Evolutionary conservation across 257 asterid species (phyloP).

Genomic region (Solanum pinnatisectum): DNA sequence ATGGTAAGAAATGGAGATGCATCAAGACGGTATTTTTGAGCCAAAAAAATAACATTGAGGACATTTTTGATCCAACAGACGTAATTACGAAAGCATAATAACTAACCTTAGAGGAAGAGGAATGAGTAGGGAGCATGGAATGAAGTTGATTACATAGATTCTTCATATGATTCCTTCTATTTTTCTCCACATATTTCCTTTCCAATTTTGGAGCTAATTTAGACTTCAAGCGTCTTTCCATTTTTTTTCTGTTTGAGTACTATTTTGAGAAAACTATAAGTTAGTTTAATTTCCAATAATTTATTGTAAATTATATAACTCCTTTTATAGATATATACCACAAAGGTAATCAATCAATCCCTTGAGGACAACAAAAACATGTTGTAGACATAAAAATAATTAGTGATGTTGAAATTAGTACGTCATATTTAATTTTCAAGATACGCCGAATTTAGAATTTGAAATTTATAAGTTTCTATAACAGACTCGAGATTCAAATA

Average conservation of each 20-base stretch:
- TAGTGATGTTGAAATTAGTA: background rate
- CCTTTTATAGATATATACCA: background rate
- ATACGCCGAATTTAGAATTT: background rate
- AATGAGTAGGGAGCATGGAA: conserved; percentile 25
- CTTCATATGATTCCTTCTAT: conserved; percentile 37
- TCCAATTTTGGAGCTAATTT: conserved; percentile 27
- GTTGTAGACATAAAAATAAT: background rate
- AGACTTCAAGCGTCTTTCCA: background rate
- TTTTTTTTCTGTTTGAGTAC: background rate
- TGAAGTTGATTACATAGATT: conserved; percentile 26
- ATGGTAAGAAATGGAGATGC: background rate
- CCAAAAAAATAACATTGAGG: background rate
- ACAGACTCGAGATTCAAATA: background rate
- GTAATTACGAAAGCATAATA: background rate
- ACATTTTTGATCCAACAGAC: background rate
- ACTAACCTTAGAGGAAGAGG: background rate
- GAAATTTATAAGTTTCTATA: background rate
- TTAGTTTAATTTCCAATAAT: background rate
- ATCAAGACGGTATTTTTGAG: background rate
- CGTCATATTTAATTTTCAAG: background rate
- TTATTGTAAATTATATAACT: background rate
- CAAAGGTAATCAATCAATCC: background rate
- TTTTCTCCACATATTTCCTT: conserved; percentile 43
- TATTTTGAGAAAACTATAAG: background rate
- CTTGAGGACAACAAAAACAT: background rate